Base-by-base conservation (phyloP, 1,284 basidiomycete species). In the Sporisorium scitamineum region DNA sequence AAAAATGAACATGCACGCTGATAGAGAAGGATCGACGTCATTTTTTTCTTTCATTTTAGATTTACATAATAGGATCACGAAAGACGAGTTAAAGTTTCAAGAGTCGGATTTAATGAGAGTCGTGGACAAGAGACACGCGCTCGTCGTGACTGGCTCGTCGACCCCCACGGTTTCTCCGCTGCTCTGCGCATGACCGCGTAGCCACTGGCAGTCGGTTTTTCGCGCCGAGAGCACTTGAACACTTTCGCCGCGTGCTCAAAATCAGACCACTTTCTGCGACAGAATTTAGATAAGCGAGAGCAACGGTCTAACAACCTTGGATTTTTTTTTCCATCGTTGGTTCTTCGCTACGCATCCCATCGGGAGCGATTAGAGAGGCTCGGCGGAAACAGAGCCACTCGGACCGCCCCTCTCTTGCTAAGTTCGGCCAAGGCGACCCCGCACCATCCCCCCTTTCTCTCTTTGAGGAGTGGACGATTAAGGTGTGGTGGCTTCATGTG, bases 191-290 rank as follows among this genome's bases (percentile, higher is more conserved):
- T 42, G 39, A 42, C 39, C 37, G 16, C 37, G 16, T 18, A 39
- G 37, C 37, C 34, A 14, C 37, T 39, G 37, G n/a, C 5, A 14
- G 2, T 37, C 34, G 34, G 34, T 3, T 39, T 39, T 39, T 42
- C 39, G 39, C 39, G 39, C 39, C 39, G 39, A 42, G n/a, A n/a
- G n/a, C 3, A 8, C 37, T 13, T 18, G n/a, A n/a, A 39, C 3
- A 8, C 37, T 13, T 18, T 22, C 29, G 42, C 42, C 29, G 31
- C 54, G 11, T 37, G 41, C 31, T 27, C 16, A 61, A 59, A 69
- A 69, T 69, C 67, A 69, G 67, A 69, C 67, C 61, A 69, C 60
- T 45, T 42, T 50, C 29, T 32, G 27, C 29, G 16, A 8, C 27
- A 26, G 22, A n/a, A 27, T 29, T 29, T 48, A 14, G 27, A 14